Percentiles rank a stretch among this genome's conserved stretches.
Conservation (phyloP, 257 asterid genomes). For the Nicotiana otophora region DNA sequence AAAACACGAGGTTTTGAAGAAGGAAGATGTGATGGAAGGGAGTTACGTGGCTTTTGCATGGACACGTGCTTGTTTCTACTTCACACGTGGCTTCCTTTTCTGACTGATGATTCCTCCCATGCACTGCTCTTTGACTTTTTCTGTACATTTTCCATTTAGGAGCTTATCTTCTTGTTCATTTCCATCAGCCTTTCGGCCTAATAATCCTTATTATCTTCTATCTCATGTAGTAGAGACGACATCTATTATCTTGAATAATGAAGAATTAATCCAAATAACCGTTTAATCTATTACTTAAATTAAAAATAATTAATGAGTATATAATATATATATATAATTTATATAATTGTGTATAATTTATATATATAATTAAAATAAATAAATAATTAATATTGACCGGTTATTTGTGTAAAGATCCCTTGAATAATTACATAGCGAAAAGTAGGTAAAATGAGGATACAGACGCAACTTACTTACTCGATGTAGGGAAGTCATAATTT, state of each 20-base stretch:
- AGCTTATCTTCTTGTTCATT: background rate
- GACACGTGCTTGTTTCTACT: constrained; percentile 16
- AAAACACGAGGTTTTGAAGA: background rate
- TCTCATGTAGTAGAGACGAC: background rate
- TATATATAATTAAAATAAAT: too few species aligned
- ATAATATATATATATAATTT: too few species aligned
- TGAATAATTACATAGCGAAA: background rate
- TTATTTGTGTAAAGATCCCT: too few species aligned
- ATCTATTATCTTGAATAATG: too few species aligned
- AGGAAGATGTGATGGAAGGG: background rate
- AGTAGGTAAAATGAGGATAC: background rate
- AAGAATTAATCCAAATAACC: too few species aligned
- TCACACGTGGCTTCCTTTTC: background rate
- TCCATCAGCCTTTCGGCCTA: background rate
- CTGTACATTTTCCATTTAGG: background rate
- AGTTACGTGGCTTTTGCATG: constrained; percentile 74
- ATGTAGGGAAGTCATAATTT: background rate
- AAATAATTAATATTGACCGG: too few species aligned
- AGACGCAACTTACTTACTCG: background rate
- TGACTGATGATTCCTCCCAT: background rate
- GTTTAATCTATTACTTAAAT: too few species aligned
- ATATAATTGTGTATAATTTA: too few species aligned
- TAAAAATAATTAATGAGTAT: too few species aligned
- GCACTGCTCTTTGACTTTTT: background rate
- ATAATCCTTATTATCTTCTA: background rate